A percentile compares a stretch with the other conserved stretches of the same genome.
phyloP scores from a whole-genome alignment of 208 protist genomes.

The Sergeia podlipaevii region DNA sequence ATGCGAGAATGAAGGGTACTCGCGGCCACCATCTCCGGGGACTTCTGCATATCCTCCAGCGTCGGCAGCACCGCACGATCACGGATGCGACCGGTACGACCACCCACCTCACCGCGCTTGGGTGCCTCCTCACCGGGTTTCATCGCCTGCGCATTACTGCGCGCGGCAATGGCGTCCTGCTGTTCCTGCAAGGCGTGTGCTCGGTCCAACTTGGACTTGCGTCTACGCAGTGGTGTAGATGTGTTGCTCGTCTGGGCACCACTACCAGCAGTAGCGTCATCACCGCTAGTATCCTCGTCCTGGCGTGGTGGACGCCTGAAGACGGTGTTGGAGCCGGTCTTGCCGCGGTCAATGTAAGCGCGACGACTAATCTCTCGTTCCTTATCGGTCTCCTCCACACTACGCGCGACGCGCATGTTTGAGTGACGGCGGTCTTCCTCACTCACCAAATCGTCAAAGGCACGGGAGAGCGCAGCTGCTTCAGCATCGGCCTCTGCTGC shows the following conservation, averaged over 20 bases:
- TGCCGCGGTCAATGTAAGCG: slow-evolving; percentile 86
- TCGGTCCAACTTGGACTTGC: slow-evolving; percentile 59
- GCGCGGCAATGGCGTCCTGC: slow-evolving; percentile 55
- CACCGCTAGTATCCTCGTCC: slow-evolving; percentile 16
- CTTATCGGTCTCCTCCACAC: slow-evolving; percentile 83
- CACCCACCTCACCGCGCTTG: slow-evolving; percentile 59
- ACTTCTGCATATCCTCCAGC: slow-evolving; percentile 54
- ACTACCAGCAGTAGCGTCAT: neutral
- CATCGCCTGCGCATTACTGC: slow-evolving; percentile 21
- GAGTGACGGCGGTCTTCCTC: slow-evolving; percentile 57
- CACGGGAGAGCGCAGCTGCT: slow-evolving; percentile 44
- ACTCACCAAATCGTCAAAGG: slow-evolving; percentile 72
- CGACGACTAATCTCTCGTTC: slow-evolving; percentile 79
- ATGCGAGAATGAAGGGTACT: slow-evolving; percentile 28
- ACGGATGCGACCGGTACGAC: slow-evolving; percentile 34
- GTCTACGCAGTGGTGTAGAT: slow-evolving; percentile 38
- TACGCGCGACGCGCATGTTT: slow-evolving; percentile 58
- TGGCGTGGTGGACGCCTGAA: slow-evolving; percentile 63
- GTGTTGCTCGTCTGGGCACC: slow-evolving; percentile 1
- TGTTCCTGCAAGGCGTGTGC: slow-evolving; percentile 74
- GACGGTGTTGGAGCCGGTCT: slow-evolving; percentile 72
- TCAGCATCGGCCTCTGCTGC: slow-evolving; percentile 19
- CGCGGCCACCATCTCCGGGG: slow-evolving; percentile 36
- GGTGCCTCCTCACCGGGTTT: slow-evolving; percentile 23
- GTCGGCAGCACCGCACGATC: slow-evolving; percentile 48